These are phyloP conservation scores for Populus euphratica DNA, from an alignment of 345 rosid genomes.

Conservation along the genomic window DNA sequence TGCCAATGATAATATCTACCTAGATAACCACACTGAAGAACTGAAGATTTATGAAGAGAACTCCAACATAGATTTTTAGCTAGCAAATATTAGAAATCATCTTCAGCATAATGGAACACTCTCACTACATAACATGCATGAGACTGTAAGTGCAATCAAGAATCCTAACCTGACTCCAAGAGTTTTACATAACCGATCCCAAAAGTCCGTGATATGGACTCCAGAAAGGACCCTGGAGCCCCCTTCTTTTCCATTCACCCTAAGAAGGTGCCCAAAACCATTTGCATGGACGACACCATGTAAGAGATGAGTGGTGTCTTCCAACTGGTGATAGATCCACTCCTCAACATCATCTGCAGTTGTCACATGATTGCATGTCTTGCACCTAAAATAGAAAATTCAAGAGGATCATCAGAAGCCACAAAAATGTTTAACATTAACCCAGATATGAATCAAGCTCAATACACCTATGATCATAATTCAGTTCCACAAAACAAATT, in stretches of 20 bases:
- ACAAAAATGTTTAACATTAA: neutral
- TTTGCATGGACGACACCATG: slow-evolving; percentile 65
- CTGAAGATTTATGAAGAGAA: neutral
- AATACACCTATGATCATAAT: neutral
- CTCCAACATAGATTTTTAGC: neutral
- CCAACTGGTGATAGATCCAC: slow-evolving; percentile 60
- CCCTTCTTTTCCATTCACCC: slow-evolving; percentile 72
- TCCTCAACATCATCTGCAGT: slow-evolving; percentile 52
- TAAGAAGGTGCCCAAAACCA: slow-evolving; percentile 68
- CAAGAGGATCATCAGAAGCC: neutral
- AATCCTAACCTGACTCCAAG: slow-evolving; percentile 55
- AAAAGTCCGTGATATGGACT: slow-evolving; percentile 60
- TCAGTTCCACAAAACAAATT: neutral
- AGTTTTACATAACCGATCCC: slow-evolving; percentile 60
- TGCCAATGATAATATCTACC: neutral
- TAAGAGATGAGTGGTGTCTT: slow-evolving; percentile 61
- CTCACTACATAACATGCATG: neutral
- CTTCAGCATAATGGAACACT: neutral
- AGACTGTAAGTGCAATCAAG: neutral
- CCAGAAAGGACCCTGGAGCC: slow-evolving; percentile 66
- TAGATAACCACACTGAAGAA: neutral
- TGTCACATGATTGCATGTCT: slow-evolving; percentile 45
- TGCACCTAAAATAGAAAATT: slow-evolving; percentile 36
- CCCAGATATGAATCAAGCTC: neutral
- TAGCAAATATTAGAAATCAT: neutral